phyloP scores from a whole-genome alignment of 2,329 filamentous ascomycete genomes.

The Fusarium euwallaceae region DNA sequence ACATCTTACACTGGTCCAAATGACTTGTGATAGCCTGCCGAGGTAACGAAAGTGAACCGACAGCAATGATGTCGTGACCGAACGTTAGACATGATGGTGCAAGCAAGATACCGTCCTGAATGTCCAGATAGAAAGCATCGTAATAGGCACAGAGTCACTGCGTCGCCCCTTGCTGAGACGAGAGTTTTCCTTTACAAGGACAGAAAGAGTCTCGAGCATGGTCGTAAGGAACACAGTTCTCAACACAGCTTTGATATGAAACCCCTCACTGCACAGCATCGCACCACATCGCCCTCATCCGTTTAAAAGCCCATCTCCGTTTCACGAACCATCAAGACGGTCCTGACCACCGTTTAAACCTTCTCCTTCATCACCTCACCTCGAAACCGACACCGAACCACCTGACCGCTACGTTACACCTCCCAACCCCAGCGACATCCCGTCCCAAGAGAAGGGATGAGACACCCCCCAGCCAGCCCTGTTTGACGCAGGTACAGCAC shows the following conservation, averaged over 20 bases:
- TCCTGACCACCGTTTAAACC: slow-evolving; percentile 10
- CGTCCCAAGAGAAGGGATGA: slow-evolving; percentile 18
- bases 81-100: neutral
- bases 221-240: neutral
- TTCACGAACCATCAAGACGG: slow-evolving; percentile 12
- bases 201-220: neutral
- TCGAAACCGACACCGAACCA: slow-evolving; percentile 14
- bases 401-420: neutral
- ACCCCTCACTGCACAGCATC: neutral
- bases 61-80: neutral
- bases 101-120: neutral
- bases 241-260: neutral
- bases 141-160: neutral
- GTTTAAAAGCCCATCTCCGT: neutral
- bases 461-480: slow-evolving; percentile 16
- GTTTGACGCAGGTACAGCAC: slow-evolving; percentile 26
- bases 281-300: neutral
- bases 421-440: neutral
- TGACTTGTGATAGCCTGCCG: neutral
- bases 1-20: neutral
- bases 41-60: neutral
- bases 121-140: neutral
- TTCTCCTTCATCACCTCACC: neutral
- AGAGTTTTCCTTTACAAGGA: neutral
- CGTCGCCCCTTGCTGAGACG: too few relatives aligned